Base-by-base conservation (phyloP, 2,329 filamentous ascomycete species). In the Cadophora malorum region DNA sequence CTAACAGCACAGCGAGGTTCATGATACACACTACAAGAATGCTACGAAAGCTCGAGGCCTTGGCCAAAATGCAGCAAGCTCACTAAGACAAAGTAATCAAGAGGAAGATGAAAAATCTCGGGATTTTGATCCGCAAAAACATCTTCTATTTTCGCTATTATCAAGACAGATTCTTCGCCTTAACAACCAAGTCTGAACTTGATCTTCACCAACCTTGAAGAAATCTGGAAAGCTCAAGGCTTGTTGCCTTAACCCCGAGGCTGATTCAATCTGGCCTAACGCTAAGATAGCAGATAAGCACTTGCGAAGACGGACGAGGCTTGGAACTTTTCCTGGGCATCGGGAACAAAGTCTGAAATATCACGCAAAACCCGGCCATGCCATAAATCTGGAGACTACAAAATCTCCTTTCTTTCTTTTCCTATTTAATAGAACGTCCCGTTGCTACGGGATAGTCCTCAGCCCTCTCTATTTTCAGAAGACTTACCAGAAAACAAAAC, bases 291-390 rank as follows among this genome's bases (percentile, higher is more conserved):
- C 4, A 23, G 56, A 41, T 59, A 59, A 58, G 41, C 55, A 23
- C 55, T 23, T 58, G 33, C 4, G 9, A 58, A 41, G 8, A 35
- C 33, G 55, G 55, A 59, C 35, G 33, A 41, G 55, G 56, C 56
- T 59, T 38, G 35, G 56, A 9, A 33, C 25, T 55, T 55, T 55
- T 55, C 23, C 50, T 28, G 12, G 23, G 35, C 7, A 14, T 53
- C 28, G 52, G 52, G n/a, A 58, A 58, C 55, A 38, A 58, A 38
- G 55, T 38, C 52, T 55, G 19, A n/a, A 55, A 35, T 12, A 12
- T 59, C 28, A 41, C 47, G 14, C n/a, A 63, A 55, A 55, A 16
- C 14, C 61, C 49, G 47, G 53, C 60, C 60, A 63, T 63, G 49
- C 33, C 61, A 28, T 53, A 41, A 63, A 25, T 63, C n/a, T n/a